These are phyloP conservation scores for Ophiostoma ips DNA, from an alignment of 2,329 filamentous ascomycete species.

Conservation along the genomic window DNA sequence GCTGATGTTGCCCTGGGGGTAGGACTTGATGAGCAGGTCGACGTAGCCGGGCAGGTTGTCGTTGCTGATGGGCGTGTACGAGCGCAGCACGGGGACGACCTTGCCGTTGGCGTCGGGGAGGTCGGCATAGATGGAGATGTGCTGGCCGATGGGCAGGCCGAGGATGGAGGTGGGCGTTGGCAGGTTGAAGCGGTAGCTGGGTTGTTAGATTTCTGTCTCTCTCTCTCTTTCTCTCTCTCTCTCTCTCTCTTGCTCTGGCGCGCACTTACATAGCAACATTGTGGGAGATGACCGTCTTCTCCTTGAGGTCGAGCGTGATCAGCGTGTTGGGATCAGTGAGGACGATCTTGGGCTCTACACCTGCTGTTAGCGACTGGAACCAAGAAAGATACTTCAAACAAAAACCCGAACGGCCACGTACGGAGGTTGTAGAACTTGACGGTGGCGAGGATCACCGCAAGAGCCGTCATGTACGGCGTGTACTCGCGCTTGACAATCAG, in stretches of 20 bases:
- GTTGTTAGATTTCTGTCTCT: background rate
- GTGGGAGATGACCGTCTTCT: slow-evolving; percentile 93
- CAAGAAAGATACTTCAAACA: too few species aligned
- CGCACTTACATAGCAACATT: slow-evolving; percentile 79
- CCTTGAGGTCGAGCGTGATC: slow-evolving; percentile 83
- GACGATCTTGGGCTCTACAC: slow-evolving; percentile 56
- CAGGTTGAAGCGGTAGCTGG: slow-evolving; percentile 81
- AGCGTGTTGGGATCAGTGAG: slow-evolving; percentile 68
- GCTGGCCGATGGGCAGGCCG: slow-evolving; percentile 93
- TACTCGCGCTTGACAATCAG: slow-evolving; percentile 69
- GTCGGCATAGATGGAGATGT: slow-evolving; percentile 86
- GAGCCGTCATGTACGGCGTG: slow-evolving; percentile 52
- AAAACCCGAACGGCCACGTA: slow-evolving; percentile 35
- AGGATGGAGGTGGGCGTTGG: slow-evolving; percentile 67
- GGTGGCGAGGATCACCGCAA: slow-evolving; percentile 52
- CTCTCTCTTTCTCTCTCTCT: background rate
- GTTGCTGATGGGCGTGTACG: slow-evolving; percentile 83
- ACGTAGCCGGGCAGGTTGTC: slow-evolving; percentile 85
- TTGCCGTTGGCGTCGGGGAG: slow-evolving; percentile 54
- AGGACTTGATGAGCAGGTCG: slow-evolving; percentile 95
- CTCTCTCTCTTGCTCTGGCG: background rate
- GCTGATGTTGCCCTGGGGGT: slow-evolving; percentile 94
- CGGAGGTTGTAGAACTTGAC: slow-evolving; percentile 60
- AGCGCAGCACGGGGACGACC: slow-evolving; percentile 73
- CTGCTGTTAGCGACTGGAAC: background rate